Conservation (phyloP, 495 filamentous ascomycete genomes). For the Aspergillus olivimuriae region DNA sequence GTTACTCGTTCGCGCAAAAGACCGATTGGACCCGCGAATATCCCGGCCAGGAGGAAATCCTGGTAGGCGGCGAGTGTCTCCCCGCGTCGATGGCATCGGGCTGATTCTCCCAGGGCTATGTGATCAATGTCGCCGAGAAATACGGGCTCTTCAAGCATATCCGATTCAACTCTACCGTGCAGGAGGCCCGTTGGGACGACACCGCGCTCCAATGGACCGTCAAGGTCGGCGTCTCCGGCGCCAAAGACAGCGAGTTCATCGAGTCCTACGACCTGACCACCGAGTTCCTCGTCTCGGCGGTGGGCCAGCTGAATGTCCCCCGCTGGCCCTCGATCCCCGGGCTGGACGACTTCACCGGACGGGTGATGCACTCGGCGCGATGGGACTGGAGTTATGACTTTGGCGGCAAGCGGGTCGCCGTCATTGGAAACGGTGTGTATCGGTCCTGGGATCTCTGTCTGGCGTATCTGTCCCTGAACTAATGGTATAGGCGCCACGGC, state of each 20-base stretch:
- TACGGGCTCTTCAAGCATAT: slow-evolving; percentile 52
- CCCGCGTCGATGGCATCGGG: too few relatives aligned
- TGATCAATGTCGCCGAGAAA: slow-evolving; percentile 51
- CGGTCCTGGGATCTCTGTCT: background rate
- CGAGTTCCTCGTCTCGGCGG: slow-evolving; percentile 57
- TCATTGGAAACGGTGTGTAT: slow-evolving; percentile 47
- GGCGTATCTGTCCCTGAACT: background rate
- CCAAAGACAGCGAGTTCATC: slow-evolving; percentile 41
- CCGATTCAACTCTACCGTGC: slow-evolving; percentile 47
- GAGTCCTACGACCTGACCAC: slow-evolving; percentile 39
- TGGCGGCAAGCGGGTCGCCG: slow-evolving; percentile 43
- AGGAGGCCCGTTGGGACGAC: slow-evolving; percentile 53
- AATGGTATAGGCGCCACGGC: slow-evolving; percentile 52
- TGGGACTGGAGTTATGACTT: slow-evolving; percentile 47
- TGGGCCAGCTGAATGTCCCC: slow-evolving; percentile 58
- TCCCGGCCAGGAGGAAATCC: slow-evolving; percentile 57
- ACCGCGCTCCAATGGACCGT: slow-evolving; percentile 48
- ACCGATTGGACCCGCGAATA: slow-evolving; percentile 59
- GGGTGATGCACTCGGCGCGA: slow-evolving; percentile 48
- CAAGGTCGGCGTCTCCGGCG: slow-evolving; percentile 33
- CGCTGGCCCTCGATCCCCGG: slow-evolving; percentile 53
- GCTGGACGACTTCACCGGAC: slow-evolving; percentile 48
- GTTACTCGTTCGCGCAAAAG: slow-evolving; percentile 62
- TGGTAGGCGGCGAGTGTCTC: too few relatives aligned
- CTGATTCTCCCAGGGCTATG: slow-evolving; percentile 50